A percentile compares a stretch with the other conserved stretches of the same genome.
Conservation (phyloP, 257 asterid species). For the Knoxia roxburghii region DNA sequence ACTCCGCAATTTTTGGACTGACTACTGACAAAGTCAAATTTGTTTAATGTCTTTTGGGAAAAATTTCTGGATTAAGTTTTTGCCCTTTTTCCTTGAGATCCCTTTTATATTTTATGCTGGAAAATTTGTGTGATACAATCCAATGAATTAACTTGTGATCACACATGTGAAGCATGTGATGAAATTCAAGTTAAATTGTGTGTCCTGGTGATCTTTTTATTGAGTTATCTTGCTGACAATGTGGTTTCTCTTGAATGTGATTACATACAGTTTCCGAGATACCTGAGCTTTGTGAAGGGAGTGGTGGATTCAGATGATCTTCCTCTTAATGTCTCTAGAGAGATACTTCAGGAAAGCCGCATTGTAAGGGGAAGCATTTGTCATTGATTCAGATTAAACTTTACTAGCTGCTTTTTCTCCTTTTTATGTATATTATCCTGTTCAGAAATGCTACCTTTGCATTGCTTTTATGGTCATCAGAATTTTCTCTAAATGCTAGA, state of each 20-base stretch:
- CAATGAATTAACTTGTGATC: not conserved
- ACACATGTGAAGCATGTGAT: not conserved
- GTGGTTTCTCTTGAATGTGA: conserved; percentile 16
- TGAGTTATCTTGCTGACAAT: not conserved
- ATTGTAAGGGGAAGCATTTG: conserved; percentile 48
- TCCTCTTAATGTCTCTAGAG: conserved; percentile 97
- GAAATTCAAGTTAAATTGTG: not conserved
- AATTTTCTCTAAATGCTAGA: not conserved
- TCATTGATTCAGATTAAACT: not conserved
- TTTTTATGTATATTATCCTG: not conserved
- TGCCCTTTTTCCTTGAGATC: not conserved
- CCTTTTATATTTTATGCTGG: not conserved
- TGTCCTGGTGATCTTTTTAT: not conserved
- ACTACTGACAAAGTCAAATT: not conserved
- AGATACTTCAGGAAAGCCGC: conserved; percentile 99
- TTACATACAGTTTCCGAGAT: conserved; percentile 82
- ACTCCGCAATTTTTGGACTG: not conserved
- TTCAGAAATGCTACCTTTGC: not conserved
- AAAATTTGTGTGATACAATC: not conserved
- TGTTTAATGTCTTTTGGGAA: not conserved
- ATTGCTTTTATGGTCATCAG: not conserved
- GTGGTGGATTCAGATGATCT: conserved; percentile 98
- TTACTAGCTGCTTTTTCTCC: not conserved
- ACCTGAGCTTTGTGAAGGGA: conserved; percentile 97
- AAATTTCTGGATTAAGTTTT: not conserved